Evolutionary conservation across 2,329 filamentous ascomycete genomes (phyloP).

Genomic region (Colletotrichum lentis): DNA sequence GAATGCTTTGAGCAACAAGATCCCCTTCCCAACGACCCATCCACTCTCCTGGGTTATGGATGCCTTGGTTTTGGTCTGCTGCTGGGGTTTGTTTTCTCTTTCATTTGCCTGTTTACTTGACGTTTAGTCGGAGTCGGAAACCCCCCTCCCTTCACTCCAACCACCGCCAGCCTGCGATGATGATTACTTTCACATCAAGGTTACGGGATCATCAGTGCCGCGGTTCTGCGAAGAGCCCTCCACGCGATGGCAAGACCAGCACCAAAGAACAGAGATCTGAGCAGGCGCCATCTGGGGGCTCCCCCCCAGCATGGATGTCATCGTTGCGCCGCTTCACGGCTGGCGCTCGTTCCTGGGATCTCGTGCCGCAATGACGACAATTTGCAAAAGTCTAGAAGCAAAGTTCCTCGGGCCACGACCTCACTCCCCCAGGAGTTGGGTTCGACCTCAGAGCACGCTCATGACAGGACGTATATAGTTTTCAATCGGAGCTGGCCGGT

Average conservation of each 20-base stretch:
- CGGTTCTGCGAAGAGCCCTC: constrained; percentile 29
- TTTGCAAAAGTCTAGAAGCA: constrained; percentile 28
- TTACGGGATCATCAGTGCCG: constrained; percentile 35
- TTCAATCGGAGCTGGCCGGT: constrained; percentile 51
- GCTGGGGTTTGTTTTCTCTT: not conserved
- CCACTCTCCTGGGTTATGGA: not conserved
- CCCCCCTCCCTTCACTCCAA: not conserved
- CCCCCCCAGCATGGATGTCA: not conserved
- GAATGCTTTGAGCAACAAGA: not conserved
- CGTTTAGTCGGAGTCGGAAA: not conserved
- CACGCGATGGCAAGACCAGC: constrained; percentile 39
- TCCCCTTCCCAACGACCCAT: not conserved
- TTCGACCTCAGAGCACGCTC: constrained; percentile 29
- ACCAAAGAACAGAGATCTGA: constrained; percentile 49
- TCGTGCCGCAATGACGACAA: constrained; percentile 42
- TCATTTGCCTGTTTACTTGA: not conserved
- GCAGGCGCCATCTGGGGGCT: constrained; percentile 39
- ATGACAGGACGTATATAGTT: constrained; percentile 46
- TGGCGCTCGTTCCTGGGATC: constrained; percentile 20
- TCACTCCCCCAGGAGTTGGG: constrained; percentile 24
- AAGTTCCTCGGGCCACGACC: constrained; percentile 23
- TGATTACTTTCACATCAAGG: constrained; percentile 39
- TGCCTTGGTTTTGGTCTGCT: no score
- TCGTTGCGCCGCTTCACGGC: constrained; percentile 21
- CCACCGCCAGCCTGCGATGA: constrained; percentile 39